These are phyloP conservation scores for Leucoagaricus sp. DNA, from an alignment of 1,284 basidiomycete species.

Conservation along the genomic window DNA sequence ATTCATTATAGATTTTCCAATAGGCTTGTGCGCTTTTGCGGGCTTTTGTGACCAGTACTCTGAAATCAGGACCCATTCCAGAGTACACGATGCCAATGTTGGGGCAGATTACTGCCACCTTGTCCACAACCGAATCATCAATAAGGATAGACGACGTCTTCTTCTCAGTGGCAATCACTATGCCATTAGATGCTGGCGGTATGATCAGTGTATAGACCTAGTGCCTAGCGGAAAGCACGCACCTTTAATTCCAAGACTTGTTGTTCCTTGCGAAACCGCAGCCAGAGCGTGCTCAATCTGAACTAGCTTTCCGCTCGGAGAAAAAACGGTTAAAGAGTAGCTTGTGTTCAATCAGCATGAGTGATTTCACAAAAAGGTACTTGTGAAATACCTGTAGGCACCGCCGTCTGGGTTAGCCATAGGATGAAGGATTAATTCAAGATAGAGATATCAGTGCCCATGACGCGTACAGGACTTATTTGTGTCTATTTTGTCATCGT, in stretches of 20 bases:
- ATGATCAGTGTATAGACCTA: constrained; percentile 19
- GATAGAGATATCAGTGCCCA: constrained; percentile 15
- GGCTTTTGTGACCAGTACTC: constrained; percentile 90
- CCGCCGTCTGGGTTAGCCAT: constrained; percentile 79
- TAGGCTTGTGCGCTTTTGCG: constrained; percentile 98
- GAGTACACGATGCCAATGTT: constrained; percentile 99
- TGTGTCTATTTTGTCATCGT: constrained; percentile 18
- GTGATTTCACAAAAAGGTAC: constrained; percentile 14
- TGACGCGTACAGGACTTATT: constrained; percentile 22
- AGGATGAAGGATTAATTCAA: constrained; percentile 23
- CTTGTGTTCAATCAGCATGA: constrained; percentile 45
- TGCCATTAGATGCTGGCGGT: constrained; percentile 88
- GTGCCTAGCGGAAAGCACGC: constrained; percentile 20
- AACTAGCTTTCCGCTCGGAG: constrained; percentile 96
- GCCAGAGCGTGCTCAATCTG: constrained; percentile 99
- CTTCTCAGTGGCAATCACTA: constrained; percentile 99
- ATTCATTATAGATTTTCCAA: constrained; percentile 99
- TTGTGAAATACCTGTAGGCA: constrained; percentile 67
- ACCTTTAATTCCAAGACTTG: constrained; percentile 99
- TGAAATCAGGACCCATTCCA: constrained; percentile 99
- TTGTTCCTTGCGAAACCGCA: constrained; percentile 95
- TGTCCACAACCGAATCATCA: constrained; percentile 97
- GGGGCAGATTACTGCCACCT: constrained; percentile 95
- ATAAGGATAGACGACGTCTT: constrained; percentile 97
- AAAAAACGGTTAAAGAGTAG: constrained; percentile 99